Evolutionary conservation across 2,329 filamentous ascomycete species (phyloP), one percentile per base, ranked within the genome.

Genomic region (Coleophoma eucalyptorum): DNA sequence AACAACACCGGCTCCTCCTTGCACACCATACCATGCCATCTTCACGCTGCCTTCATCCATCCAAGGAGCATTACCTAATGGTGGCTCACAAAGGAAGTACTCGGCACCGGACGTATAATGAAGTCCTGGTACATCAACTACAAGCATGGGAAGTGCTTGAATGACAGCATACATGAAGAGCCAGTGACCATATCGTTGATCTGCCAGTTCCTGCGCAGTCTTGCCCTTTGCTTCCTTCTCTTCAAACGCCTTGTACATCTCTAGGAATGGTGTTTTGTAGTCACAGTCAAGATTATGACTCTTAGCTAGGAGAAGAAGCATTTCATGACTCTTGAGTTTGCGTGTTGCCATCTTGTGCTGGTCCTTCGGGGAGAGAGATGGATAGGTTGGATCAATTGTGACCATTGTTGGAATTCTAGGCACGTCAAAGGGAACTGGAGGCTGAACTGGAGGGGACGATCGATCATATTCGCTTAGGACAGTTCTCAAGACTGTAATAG

Each of bases 391-490:
- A 50, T 86, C 77, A 16, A 90, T 77, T 1, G 81, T 74, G 32
- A 78, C 76, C 60, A 95, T 78, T 1, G 78, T 80, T 1, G 93
- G 93, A 20, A 95, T 70, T 57, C 85, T 80, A 3, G 94, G 93
- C 4, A 90, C 76, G 65, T 97, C 93, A 63, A 93, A 97, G 0
- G 94, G 93, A 50, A 97, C 84, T 0, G 93, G 90, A 0, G 94
- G 94, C 52, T 93, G 81, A 0, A 97, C 91, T 0, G 94, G 94
- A 1, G 93, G 90, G 13, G 86, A 89, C 8, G 89, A 93, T 53
- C 87, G 83, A 65, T 99, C 94, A 63, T 91, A 97, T 69, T 97
- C 93, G 58, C 81, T 85, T 56, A 97, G 77, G 12, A 97, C 80
- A 55, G 84, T 86, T 49, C 93, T 84, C 43, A 97, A 74, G 2